Percentiles rank a stretch among this genome's conserved stretches.
Conservation (phyloP, 2,329 filamentous ascomycete species). For the Gliomastix tumulicola region DNA sequence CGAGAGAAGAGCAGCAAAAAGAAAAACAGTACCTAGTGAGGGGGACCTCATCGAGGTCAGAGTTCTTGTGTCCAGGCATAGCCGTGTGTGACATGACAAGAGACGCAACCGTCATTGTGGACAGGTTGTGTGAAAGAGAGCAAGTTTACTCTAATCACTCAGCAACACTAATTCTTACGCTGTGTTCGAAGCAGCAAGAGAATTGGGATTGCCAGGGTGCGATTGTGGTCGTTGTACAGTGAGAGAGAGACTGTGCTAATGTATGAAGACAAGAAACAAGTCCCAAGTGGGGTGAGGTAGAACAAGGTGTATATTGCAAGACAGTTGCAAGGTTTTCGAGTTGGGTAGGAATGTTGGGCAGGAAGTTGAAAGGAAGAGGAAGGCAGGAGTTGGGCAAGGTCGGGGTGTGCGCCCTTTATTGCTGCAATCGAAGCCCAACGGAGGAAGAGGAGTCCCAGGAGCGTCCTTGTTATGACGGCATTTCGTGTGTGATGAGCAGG, state of each 20-base stretch:
- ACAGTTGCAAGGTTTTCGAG: conserved; percentile 1
- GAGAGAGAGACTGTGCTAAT: no score
- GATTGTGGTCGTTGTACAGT: no score
- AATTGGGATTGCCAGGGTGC: no score
- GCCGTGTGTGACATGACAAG: conserved; percentile 38
- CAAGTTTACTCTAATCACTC: no score
- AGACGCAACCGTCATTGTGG: conserved; percentile 39
- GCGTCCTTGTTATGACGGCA: conserved; percentile 5
- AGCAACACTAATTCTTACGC: no score
- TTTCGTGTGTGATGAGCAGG: neutral
- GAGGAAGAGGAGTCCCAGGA: conserved; percentile 11
- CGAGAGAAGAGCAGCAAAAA: conserved; percentile 28
- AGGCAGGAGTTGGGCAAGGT: conserved; percentile 27
- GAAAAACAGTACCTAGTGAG: conserved; percentile 56
- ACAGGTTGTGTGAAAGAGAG: conserved; percentile 23
- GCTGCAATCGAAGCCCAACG: conserved; percentile 16
- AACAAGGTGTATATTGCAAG: conserved; percentile 3
- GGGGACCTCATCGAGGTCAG: conserved; percentile 52
- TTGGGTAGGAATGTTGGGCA: conserved; percentile 35
- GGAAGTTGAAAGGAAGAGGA: conserved; percentile 20
- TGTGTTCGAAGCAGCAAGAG: no score
- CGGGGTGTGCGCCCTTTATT: conserved; percentile 45
- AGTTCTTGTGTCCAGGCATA: conserved; percentile 46
- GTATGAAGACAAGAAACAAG: no score
- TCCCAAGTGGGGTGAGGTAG: no score